Conservation (phyloP, 306 rosid genomes). For the Herpetospermum pedunculosum region DNA sequence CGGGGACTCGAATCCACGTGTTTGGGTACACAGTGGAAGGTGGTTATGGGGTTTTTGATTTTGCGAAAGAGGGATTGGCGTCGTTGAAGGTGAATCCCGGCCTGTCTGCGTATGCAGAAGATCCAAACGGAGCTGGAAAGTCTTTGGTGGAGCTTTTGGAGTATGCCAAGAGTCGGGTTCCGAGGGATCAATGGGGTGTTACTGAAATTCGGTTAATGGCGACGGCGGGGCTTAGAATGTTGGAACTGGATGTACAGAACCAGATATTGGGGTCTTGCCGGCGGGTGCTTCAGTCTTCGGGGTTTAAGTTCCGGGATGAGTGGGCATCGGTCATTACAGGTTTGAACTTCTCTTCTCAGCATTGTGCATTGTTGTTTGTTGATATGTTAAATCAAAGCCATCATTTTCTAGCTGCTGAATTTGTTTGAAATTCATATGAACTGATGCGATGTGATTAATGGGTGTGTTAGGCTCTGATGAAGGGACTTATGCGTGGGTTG, state of each 20-base stretch:
- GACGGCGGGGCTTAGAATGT: conserved; percentile 79
- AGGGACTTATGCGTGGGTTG: conserved; percentile 88
- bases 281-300: conserved; percentile 38
- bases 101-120: conserved; percentile 46
- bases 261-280: conserved; percentile 60
- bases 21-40: conserved; percentile 26
- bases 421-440: background rate
- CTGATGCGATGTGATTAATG: conserved; percentile 11
- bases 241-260: conserved; percentile 34
- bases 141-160: conserved; percentile 52
- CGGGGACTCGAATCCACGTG: conserved; percentile 77
- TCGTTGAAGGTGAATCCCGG: conserved; percentile 78
- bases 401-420: background rate
- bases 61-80: conserved; percentile 36
- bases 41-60: conserved; percentile 27
- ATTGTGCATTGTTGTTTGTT: background rate
- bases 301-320: conserved; percentile 58
- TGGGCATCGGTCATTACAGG: conserved; percentile 93
- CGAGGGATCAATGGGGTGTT: conserved; percentile 49
- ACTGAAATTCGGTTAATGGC: conserved; percentile 91
- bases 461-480: conserved; percentile 68
- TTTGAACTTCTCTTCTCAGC: conserved; percentile 7
- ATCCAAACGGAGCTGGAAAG: conserved; percentile 45
- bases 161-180: conserved; percentile 52
- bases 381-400: background rate